phyloP scores from a whole-genome alignment of 306 rosid species.

The Fragaria ananassa region DNA sequence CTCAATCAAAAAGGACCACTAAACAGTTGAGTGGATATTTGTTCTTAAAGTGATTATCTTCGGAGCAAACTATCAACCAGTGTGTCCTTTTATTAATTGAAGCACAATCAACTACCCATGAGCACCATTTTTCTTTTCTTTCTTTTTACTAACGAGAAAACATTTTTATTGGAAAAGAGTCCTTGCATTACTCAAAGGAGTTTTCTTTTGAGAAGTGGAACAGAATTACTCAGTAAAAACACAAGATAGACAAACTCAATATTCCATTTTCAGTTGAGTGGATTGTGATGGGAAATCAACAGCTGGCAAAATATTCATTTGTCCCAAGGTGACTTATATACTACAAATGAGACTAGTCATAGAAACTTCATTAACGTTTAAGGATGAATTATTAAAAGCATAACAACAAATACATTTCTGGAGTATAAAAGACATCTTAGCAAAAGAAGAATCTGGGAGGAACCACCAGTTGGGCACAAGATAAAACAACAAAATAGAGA shows the following conservation, averaged over 20 bases:
- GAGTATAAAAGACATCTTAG: not conserved
- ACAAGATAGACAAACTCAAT: not conserved
- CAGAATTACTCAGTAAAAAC: not conserved
- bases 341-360: not conserved
- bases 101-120: not conserved
- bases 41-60: not conserved
- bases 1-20: not conserved
- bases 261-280: not conserved
- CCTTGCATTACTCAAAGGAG: not conserved
- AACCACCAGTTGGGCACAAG: not conserved
- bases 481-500: not conserved
- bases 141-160: not conserved
- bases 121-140: not conserved
- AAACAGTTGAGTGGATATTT: not conserved
- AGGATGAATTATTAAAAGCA: not conserved
- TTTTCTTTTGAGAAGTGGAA: not conserved
- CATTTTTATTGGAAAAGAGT: not conserved
- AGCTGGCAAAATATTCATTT: not conserved
- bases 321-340: not conserved
- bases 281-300: not conserved
- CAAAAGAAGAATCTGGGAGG: not conserved
- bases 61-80: not conserved
- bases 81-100: not conserved
- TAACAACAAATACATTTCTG: not conserved
- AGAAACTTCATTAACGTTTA: not conserved